Percentiles rank a stretch among this genome's conserved stretches.
These are phyloP conservation scores for Rubia tinctorum DNA, from an alignment of 305 asterid genomes.

Conservation along the genomic window DNA sequence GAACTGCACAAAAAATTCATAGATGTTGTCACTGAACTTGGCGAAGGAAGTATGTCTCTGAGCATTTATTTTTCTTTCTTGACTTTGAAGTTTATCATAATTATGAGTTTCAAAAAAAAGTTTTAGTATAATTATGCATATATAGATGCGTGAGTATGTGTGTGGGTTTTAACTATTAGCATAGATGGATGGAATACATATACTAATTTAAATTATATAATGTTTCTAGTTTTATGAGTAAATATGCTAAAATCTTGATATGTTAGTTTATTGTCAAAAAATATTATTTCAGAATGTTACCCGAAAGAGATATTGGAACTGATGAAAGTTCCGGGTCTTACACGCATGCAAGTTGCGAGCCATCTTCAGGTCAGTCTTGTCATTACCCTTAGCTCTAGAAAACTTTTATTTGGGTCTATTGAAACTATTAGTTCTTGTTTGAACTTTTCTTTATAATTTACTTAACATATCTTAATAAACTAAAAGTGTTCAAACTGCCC, in stretches of 20 bases:
- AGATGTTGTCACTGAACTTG: neutral
- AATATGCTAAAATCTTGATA: neutral
- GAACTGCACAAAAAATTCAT: neutral
- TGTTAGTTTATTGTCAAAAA: neutral
- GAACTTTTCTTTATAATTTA: neutral
- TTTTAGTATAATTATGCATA: neutral
- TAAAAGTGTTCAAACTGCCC: neutral
- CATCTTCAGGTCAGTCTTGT: neutral
- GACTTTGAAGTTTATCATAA: neutral
- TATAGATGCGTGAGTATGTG: neutral
- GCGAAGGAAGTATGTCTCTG: neutral
- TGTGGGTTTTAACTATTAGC: no score
- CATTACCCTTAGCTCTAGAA: neutral
- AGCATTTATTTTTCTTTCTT: neutral
- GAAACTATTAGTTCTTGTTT: neutral
- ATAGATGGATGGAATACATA: neutral
- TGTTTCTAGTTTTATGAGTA: no score
- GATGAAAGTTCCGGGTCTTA: neutral
- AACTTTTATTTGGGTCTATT: neutral
- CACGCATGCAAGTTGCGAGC: neutral
- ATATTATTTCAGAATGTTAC: neutral
- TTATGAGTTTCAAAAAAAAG: no score
- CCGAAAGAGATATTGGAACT: neutral
- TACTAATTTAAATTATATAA: no score
- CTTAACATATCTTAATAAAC: neutral